Evolutionary conservation across 371 early-diverging fungal species (phyloP).

Genomic region (Blakeslea trispora): DNA sequence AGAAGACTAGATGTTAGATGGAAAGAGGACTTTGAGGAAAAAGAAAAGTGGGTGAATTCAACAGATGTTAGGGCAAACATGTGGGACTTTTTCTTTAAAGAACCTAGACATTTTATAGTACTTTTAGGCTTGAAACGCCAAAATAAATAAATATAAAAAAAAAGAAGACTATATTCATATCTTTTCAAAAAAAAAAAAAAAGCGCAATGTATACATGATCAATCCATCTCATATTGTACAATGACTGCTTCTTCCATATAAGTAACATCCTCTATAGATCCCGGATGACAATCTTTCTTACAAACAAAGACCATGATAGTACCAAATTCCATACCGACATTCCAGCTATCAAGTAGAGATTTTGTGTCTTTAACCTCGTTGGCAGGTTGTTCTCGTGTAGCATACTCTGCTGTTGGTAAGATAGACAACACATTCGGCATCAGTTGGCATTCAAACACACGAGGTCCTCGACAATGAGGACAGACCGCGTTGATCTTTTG

Average conservation of each 20-base stretch:
- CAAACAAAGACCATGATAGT: constrained; percentile 87
- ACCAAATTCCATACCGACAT: constrained; percentile 92
- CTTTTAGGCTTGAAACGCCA: too few species aligned
- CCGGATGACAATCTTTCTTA: constrained; percentile 73
- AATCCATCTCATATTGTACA: constrained; percentile 69
- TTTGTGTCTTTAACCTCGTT: constrained; percentile 29
- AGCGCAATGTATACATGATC: neutral
- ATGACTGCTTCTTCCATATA: constrained; percentile 69
- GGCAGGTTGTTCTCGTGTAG: constrained; percentile 27
- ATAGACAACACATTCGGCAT: constrained; percentile 86
- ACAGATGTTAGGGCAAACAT: too few species aligned
- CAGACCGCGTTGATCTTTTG: constrained; percentile 58
- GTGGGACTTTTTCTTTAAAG: too few species aligned
- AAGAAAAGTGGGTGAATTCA: too few species aligned
- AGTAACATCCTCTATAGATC: constrained; percentile 32
- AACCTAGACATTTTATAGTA: too few species aligned
- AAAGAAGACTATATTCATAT: too few species aligned
- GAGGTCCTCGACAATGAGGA: constrained; percentile 65
- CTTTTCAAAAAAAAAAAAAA: too few species aligned
- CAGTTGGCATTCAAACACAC: constrained; percentile 90
- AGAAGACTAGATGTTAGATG: too few species aligned
- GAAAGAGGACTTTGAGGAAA: too few species aligned
- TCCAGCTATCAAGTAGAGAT: constrained; percentile 53
- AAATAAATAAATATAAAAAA: too few species aligned
- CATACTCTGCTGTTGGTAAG: constrained; percentile 55